Conservation (phyloP, 2,329 filamentous ascomycete species). For the Cladosporium velox region DNA sequence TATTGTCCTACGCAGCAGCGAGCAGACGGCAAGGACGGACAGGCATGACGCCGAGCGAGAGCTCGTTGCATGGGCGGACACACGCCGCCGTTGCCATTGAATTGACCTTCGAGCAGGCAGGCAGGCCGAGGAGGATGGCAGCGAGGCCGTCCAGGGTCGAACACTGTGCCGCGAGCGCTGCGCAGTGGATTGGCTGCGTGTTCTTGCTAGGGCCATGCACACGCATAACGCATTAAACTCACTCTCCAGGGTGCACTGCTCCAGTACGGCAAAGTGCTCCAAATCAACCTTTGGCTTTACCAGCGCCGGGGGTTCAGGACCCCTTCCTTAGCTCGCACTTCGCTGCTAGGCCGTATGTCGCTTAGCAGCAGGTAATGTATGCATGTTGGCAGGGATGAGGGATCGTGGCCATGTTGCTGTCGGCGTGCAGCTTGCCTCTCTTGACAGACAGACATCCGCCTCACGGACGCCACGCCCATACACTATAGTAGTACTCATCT, state of each 20-base stretch:
- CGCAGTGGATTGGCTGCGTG: conserved; percentile 13
- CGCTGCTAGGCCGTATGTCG: conserved; percentile 9
- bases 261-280: neutral
- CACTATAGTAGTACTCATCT: neutral
- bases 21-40: conserved; percentile 6
- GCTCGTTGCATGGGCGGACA: conserved; percentile 5
- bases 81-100: conserved; percentile 12
- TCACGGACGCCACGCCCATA: conserved; percentile 6
- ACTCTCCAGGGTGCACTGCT: neutral
- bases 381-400: conserved; percentile 1
- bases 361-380: neutral
- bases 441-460: neutral
- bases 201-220: conserved; percentile 6
- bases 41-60: conserved; percentile 12
- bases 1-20: conserved; percentile 2
- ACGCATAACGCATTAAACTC: neutral
- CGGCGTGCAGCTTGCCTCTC: conserved; percentile 15
- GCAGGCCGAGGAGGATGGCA: conserved; percentile 10
- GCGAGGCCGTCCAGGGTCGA: neutral
- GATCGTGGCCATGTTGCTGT: conserved; percentile 3
- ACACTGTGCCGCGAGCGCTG: conserved; percentile 4
- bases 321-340: conserved; percentile 9
- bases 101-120: conserved; percentile 2
- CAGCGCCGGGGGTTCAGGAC: conserved; percentile 18
- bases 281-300: conserved; percentile 14